Evolutionary conservation across 306 rosid species (phyloP).

Genomic region (Coriaria nepalensis): DNA sequence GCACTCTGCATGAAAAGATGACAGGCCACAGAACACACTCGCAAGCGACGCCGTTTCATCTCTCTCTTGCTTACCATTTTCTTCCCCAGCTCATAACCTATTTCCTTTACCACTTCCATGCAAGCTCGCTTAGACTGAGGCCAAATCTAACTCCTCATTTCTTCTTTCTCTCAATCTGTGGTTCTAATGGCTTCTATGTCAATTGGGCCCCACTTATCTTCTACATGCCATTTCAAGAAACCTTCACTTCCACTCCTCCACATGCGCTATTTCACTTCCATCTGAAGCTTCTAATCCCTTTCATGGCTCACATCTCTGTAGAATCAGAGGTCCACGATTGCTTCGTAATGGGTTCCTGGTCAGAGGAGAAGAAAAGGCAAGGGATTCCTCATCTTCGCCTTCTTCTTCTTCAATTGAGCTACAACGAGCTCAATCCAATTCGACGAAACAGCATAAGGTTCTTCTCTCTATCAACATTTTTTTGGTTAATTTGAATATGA

Average conservation of each 20-base stretch:
- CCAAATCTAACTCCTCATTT: too few species aligned
- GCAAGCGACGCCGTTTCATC: too few species aligned
- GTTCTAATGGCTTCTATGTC: constrained; percentile 48
- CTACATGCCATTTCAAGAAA: constrained; percentile 22
- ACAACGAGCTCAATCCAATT: constrained; percentile 30
- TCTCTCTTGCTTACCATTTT: too few species aligned
- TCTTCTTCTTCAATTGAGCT: constrained; percentile 35
- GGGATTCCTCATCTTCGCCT: constrained; percentile 15
- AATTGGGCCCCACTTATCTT: constrained; percentile 32
- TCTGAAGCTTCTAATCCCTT: constrained; percentile 12
- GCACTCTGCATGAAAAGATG: too few species aligned
- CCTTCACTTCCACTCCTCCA: constrained; percentile 10
- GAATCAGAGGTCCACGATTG: constrained; percentile 25
- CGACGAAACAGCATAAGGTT: constrained; percentile 44
- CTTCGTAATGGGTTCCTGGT: constrained; percentile 39
- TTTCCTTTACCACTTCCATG: neutral
- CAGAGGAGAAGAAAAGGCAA: constrained; percentile 65
- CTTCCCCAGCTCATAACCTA: too few species aligned
- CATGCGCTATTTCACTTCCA: constrained; percentile 15
- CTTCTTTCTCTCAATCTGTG: neutral
- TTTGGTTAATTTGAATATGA: neutral
- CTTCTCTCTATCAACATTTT: constrained; percentile 16
- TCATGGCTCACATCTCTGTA: constrained; percentile 26
- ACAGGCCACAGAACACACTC: too few species aligned
- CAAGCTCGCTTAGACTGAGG: neutral